These are phyloP conservation scores for Phragmites australis DNA, from an alignment of 176 grass and related monocot species.

Conservation along the genomic window DNA sequence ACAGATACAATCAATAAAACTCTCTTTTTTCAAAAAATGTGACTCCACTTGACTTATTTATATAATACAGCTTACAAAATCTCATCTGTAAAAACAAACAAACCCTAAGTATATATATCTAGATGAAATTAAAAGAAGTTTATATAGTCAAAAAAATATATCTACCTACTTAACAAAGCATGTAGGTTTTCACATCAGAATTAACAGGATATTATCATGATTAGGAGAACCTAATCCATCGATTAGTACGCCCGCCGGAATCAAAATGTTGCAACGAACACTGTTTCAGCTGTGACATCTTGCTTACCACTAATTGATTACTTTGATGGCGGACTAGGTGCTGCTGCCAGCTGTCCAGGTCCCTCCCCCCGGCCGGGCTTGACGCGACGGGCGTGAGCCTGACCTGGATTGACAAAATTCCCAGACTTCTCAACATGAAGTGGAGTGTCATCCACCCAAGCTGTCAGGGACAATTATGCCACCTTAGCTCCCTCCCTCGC, in stretches of 20 bases:
- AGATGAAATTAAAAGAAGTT: no score
- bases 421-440: not conserved
- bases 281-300: not conserved
- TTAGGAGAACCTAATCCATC: not conserved
- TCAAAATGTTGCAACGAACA: not conserved
- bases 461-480: not conserved
- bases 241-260: not conserved
- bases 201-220: not conserved
- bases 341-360: not conserved
- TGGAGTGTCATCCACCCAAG: not conserved
- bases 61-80: no score
- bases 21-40: no score
- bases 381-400: constrained; percentile 16
- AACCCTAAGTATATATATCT: no score
- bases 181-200: not conserved
- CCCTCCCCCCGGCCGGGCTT: not conserved
- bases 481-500: not conserved
- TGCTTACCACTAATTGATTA: not conserved
- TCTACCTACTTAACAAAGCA: no score
- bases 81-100: no score
- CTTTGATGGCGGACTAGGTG: not conserved
- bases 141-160: no score
- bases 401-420: constrained; percentile 25
- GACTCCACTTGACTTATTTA: no score
- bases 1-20: no score